Evolutionary conservation across 2,329 filamentous ascomycete genomes (phyloP).

Genomic region (Plenodomus biglobosus): DNA sequence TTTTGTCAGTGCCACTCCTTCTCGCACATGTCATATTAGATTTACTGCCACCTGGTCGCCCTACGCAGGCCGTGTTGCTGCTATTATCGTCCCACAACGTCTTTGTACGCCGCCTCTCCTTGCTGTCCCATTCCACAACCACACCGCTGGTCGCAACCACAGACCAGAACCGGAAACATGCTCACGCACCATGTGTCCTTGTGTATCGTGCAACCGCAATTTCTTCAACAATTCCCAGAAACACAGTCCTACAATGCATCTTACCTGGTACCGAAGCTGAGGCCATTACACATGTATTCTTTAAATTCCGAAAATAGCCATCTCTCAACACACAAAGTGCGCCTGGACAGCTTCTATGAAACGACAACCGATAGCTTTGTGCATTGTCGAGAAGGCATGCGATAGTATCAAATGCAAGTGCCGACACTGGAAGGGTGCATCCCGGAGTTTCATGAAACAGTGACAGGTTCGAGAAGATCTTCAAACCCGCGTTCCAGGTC

Average conservation of each 20-base stretch:
- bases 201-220: slow-evolving; percentile 19
- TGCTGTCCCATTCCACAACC: slow-evolving; percentile 18
- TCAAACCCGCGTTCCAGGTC: slow-evolving; percentile 23
- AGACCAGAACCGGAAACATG: slow-evolving; percentile 14
- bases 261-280: slow-evolving; percentile 16
- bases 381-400: slow-evolving; percentile 4
- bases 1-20: neutral
- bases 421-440: slow-evolving; percentile 13
- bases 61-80: slow-evolving; percentile 5
- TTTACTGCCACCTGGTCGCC: slow-evolving; percentile 13
- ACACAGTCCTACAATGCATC: slow-evolving; percentile 15
- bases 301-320: slow-evolving; percentile 7
- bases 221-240: slow-evolving; percentile 9
- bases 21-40: slow-evolving; percentile 1
- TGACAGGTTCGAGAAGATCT: slow-evolving; percentile 24
- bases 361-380: slow-evolving; percentile 5
- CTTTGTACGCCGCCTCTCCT: neutral
- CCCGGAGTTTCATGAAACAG: slow-evolving; percentile 25
- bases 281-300: slow-evolving; percentile 4
- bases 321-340: neutral
- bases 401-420: slow-evolving; percentile 9
- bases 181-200: slow-evolving; percentile 8
- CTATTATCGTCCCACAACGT: neutral
- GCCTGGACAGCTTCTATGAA: neutral
- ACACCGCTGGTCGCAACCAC: slow-evolving; percentile 17